A percentile compares a stretch with the other conserved stretches of the same genome.
These are phyloP conservation scores for Astragalus membranaceus DNA, from an alignment of 306 rosid species.

Conservation along the genomic window DNA sequence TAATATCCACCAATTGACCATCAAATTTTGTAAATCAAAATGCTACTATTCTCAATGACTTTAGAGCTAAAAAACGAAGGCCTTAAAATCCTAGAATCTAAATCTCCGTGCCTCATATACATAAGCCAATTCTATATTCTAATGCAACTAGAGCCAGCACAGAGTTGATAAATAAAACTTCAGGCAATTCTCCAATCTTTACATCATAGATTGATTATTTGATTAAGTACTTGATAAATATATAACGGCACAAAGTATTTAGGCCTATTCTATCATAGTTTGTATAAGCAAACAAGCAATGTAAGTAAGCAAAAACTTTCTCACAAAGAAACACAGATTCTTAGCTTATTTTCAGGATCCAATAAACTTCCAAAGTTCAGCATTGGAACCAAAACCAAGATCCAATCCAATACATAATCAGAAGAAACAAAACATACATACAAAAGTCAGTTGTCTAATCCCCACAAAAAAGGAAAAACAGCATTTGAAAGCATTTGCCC, in stretches of 20 bases:
- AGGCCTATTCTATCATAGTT: background rate
- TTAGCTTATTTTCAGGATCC: background rate
- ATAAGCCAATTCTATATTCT: background rate
- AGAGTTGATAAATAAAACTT: background rate
- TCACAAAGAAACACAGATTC: background rate
- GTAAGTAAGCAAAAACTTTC: background rate
- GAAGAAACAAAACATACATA: too few relatives aligned
- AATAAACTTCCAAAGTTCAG: background rate
- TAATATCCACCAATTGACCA: background rate
- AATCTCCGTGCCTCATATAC: background rate
- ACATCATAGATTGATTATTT: background rate
- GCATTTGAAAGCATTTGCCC: background rate
- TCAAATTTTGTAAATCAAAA: background rate
- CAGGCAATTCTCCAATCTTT: background rate
- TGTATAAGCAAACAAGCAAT: background rate
- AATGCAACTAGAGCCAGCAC: background rate
- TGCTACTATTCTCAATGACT: background rate
- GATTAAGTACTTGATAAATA: background rate
- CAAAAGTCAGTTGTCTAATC: background rate
- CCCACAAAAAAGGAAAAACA: slow-evolving; percentile 1
- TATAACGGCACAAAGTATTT: background rate
- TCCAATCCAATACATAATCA: background rate
- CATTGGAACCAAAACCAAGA: slow-evolving; percentile 7
- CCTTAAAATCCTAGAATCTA: slow-evolving; percentile 4
- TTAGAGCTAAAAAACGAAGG: background rate